Evolutionary conservation across 176 grass and related monocot species (phyloP).

Genomic region (Chrysopogon serrulatus): DNA sequence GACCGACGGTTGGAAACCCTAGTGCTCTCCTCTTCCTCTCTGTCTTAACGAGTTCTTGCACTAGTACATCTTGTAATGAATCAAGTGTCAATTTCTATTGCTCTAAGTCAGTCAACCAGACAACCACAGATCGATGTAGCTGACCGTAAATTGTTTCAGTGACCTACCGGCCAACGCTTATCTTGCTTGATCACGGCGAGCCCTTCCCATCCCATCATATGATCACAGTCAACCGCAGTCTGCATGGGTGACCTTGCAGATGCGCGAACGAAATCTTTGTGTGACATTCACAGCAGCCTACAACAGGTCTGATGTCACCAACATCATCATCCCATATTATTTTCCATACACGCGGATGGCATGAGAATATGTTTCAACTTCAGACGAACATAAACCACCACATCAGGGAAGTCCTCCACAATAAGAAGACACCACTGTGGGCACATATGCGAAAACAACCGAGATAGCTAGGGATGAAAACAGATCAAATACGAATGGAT

Average conservation of each 20-base stretch:
- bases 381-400: not conserved
- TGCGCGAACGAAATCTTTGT: conserved; percentile 8
- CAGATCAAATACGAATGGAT: too few species aligned
- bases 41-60: too few species aligned
- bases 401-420: not conserved
- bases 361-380: not conserved
- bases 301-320: not conserved
- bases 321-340: not conserved
- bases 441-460: not conserved
- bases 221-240: not conserved
- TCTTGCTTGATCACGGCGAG: too few species aligned
- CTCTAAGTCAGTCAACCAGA: too few species aligned
- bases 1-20: too few species aligned
- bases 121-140: not conserved
- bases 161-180: not conserved
- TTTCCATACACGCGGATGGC: not conserved
- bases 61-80: too few species aligned
- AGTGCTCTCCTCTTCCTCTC: too few species aligned
- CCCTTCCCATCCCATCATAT: not conserved
- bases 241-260: not conserved
- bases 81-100: too few species aligned
- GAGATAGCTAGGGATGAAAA: too few species aligned
- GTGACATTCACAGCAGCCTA: not conserved
- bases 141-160: not conserved
- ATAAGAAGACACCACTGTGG: not conserved